phyloP scores from a whole-genome alignment of 805 yeast species.

The Kazachstania viticola region DNA sequence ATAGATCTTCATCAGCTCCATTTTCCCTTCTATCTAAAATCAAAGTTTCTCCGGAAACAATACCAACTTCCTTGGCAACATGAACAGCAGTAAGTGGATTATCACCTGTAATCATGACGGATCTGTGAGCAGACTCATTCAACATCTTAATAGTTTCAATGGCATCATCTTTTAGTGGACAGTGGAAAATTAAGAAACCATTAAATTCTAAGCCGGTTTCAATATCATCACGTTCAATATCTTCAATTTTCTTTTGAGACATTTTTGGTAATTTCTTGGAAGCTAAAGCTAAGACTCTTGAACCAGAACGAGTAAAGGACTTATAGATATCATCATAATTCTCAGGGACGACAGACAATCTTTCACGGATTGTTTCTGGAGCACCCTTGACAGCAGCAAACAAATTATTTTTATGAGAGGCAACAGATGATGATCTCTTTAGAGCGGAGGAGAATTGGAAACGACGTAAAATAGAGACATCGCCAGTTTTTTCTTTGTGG shows the following conservation, averaged over 20 bases:
- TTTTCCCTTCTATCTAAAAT: constrained; percentile 75
- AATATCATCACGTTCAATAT: constrained; percentile 60
- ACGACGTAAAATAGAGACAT: constrained; percentile 71
- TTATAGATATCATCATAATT: constrained; percentile 78
- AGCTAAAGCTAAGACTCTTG: constrained; percentile 93
- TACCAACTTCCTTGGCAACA: constrained; percentile 87
- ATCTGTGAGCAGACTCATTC: constrained; percentile 90
- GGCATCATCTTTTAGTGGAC: constrained; percentile 93
- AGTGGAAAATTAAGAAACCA: constrained; percentile 92
- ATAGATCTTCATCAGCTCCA: constrained; percentile 40
- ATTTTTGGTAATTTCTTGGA: constrained; percentile 57
- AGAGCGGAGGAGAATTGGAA: constrained; percentile 95
- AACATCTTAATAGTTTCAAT: constrained; percentile 81
- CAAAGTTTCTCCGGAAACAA: constrained; percentile 71
- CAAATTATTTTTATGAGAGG: constrained; percentile 43
- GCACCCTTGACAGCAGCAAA: constrained; percentile 94
- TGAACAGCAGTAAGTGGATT: constrained; percentile 97
- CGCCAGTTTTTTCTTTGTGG: constrained; percentile 33
- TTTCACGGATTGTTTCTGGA: constrained; percentile 82
- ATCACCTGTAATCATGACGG: constrained; percentile 97
- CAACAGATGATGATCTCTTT: constrained; percentile 86
- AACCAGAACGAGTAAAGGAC: constrained; percentile 87
- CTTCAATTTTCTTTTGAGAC: constrained; percentile 38
- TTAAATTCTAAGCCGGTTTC: constrained; percentile 70
- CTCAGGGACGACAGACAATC: constrained; percentile 61